Conservation (phyloP, 139 green algal species). For the Asterochloris sp. region DNA sequence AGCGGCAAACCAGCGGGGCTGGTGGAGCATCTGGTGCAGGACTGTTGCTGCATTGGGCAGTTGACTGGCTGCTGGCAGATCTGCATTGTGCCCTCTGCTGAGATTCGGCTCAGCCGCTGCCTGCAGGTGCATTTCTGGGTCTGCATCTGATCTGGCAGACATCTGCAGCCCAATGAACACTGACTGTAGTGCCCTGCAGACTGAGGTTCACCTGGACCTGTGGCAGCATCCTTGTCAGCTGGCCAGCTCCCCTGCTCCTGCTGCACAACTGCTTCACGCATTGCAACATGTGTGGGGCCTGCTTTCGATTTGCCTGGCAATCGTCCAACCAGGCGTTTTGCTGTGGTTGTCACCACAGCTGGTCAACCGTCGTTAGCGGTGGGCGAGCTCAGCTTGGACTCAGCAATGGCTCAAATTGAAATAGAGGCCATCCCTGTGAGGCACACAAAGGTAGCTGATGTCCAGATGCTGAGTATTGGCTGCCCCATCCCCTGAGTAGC, state of each 20-base stretch:
- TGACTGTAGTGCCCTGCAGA: not conserved
- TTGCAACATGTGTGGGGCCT: too few relatives aligned
- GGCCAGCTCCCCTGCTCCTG: too few relatives aligned
- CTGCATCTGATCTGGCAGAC: not conserved
- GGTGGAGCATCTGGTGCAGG: not conserved
- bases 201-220: not conserved
- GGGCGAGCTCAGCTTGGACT: not conserved
- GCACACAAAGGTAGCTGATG: conserved; percentile 6
- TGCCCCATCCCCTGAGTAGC: not conserved
- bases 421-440: not conserved
- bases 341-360: not conserved
- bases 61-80: not conserved
- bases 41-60: not conserved
- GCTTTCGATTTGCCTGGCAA: too few relatives aligned
- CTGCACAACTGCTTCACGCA: too few relatives aligned
- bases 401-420: not conserved
- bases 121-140: not conserved
- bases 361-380: not conserved
- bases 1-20: not conserved
- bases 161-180: not conserved
- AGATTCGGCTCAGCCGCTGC: not conserved
- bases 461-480: not conserved
- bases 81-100: too few relatives aligned
- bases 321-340: too few relatives aligned
- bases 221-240: not conserved